Conservation (phyloP, 495 filamentous ascomycete genomes). For the Penicillium canescens region DNA sequence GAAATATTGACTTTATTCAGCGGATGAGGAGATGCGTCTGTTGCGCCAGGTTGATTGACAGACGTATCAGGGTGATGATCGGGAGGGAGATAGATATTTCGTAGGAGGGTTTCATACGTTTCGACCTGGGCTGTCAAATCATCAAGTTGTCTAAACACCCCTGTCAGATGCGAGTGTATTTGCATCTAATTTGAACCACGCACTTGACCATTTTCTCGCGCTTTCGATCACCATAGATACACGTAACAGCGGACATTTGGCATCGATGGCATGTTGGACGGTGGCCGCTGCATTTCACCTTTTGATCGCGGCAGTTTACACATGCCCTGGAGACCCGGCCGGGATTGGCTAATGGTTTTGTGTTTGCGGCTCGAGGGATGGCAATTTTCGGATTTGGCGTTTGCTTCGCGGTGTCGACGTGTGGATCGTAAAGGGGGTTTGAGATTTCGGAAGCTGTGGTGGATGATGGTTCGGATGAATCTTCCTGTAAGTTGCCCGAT, state of each 20-base stretch:
- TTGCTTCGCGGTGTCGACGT: too few species aligned
- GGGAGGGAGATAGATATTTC: slow-evolving; percentile 25
- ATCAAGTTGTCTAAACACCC: slow-evolving; percentile 6
- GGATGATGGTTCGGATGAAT: too few species aligned
- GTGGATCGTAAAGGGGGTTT: too few species aligned
- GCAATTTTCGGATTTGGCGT: slow-evolving; percentile 25
- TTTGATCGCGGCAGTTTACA: slow-evolving; percentile 71
- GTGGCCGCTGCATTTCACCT: slow-evolving; percentile 61
- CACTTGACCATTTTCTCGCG: slow-evolving; percentile 58
- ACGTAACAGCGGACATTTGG: slow-evolving; percentile 47
- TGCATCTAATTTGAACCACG: slow-evolving; percentile 7
- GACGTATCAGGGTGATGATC: slow-evolving; percentile 20
- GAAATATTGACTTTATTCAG: too few species aligned
- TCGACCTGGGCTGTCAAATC: slow-evolving; percentile 33
- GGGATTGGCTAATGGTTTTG: slow-evolving; percentile 27
- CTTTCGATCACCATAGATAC: slow-evolving; percentile 58
- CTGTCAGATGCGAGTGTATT: not conserved
- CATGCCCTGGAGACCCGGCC: slow-evolving; percentile 57
- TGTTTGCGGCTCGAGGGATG: slow-evolving; percentile 32
- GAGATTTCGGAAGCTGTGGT: too few species aligned
- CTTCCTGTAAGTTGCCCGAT: too few species aligned
- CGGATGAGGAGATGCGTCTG: too few species aligned
- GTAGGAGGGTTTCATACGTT: slow-evolving; percentile 29
- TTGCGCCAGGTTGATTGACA: slow-evolving; percentile 21
- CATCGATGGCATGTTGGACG: slow-evolving; percentile 58